phyloP scores from a whole-genome alignment of 225 moss, liverwort and hornwort species.

The Pseudisothecium myosuroides region DNA sequence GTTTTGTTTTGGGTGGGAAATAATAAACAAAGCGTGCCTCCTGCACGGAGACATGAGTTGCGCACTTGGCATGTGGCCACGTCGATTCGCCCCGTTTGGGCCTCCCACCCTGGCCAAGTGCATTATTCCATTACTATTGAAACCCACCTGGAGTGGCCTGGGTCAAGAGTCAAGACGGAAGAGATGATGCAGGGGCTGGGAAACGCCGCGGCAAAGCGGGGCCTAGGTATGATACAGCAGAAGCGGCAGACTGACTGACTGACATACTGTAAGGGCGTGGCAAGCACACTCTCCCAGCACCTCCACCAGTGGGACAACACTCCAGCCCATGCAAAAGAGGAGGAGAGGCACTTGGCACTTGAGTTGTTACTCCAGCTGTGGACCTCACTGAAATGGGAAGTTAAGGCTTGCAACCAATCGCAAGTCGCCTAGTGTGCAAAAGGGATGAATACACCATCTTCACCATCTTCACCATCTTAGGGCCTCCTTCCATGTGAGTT shows the following conservation, averaged over 20 bases:
- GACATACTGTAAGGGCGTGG: too few relatives aligned
- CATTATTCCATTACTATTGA: not conserved
- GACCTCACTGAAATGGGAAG: not conserved
- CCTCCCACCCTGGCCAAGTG: not conserved
- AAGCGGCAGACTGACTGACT: not conserved
- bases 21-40: slow-evolving; percentile 1
- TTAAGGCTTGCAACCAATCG: not conserved
- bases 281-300: not conserved
- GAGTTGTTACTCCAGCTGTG: too few relatives aligned
- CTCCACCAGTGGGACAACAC: not conserved
- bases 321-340: not conserved
- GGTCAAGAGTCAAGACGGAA: too few relatives aligned
- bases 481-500: too few relatives aligned
- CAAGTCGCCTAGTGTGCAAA: not conserved
- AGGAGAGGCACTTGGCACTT: not conserved
- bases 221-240: not conserved
- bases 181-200: not conserved
- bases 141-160: too few relatives aligned
- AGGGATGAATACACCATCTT: not conserved
- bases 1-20: too few relatives aligned
- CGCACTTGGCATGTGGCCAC: not conserved
- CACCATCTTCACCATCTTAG: too few relatives aligned
- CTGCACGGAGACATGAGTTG: not conserved
- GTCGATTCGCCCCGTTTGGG: not conserved
- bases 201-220: not conserved